phyloP scores from a whole-genome alignment of 73 alveolate genomes.

The Strombidium stylifer region DNA sequence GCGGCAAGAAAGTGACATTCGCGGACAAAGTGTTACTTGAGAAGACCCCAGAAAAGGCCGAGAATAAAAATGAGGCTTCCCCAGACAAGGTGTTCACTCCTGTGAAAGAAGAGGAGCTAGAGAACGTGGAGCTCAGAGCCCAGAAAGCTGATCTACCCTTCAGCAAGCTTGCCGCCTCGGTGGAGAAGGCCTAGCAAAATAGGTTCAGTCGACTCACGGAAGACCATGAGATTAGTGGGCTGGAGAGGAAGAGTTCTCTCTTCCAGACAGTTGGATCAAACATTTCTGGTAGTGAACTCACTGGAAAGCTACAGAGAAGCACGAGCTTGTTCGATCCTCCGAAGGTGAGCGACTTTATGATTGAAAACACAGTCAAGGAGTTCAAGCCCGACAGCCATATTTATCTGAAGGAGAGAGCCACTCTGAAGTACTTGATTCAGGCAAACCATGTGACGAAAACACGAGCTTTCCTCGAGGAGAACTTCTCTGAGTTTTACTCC shows the following conservation, averaged over 20 bases:
- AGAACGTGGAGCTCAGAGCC: neutral
- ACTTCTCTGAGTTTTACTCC: neutral
- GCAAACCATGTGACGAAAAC: constrained; percentile 4
- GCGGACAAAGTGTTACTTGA: no score
- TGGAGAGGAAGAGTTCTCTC: neutral
- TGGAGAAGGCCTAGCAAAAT: neutral
- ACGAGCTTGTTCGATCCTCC: constrained; percentile 14
- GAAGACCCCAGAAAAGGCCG: no score
- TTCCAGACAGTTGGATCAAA: no score
- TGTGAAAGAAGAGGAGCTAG: neutral
- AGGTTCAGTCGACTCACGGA: neutral
- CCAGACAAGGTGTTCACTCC: neutral
- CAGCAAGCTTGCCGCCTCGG: neutral
- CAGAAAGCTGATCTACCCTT: neutral
- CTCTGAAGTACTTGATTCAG: constrained; percentile 1
- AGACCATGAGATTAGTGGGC: neutral
- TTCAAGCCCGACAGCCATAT: neutral
- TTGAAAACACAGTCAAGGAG: constrained; percentile 13
- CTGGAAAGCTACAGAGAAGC: constrained; percentile 11
- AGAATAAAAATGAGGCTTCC: no score
- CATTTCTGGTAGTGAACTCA: neutral
- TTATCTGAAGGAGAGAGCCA: constrained; percentile 21
- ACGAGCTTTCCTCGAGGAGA: neutral
- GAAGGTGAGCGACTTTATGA: constrained; percentile 1
- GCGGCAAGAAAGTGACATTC: no score